A percentile compares a stretch with the other conserved stretches of the same genome.
Conservation (phyloP, 1,284 basidiomycete species). For the Moesziomyces globuligerus region DNA sequence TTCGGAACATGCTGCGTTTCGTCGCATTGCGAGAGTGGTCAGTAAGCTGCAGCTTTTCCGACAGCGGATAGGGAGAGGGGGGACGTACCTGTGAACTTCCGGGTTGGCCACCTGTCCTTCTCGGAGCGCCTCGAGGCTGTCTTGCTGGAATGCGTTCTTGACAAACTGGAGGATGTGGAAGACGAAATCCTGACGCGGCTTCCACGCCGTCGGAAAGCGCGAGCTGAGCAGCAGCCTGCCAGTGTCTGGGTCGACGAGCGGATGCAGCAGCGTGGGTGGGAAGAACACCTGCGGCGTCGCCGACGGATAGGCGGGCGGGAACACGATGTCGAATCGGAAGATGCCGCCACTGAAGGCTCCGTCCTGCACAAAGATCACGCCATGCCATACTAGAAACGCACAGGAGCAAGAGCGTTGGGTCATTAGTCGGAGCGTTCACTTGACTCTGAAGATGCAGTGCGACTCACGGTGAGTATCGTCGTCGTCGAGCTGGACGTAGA, state of each 20-base stretch:
- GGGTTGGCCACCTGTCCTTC: slow-evolving; percentile 40
- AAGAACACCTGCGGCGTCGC: slow-evolving; percentile 51
- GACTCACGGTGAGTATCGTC: slow-evolving; percentile 39
- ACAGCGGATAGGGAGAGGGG: too few relatives aligned
- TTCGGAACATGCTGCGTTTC: slow-evolving; percentile 42
- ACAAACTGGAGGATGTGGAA: slow-evolving; percentile 46
- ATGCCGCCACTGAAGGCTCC: slow-evolving; percentile 52
- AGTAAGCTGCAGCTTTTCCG: too few relatives aligned
- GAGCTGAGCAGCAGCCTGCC: slow-evolving; percentile 37
- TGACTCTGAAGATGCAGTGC: too few relatives aligned
- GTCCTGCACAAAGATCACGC: slow-evolving; percentile 48
- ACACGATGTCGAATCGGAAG: slow-evolving; percentile 58
- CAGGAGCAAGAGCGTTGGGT: neutral
- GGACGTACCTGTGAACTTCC: slow-evolving; percentile 35
- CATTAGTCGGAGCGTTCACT: neutral
- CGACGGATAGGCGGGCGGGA: slow-evolving; percentile 34
- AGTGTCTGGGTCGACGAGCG: slow-evolving; percentile 48
- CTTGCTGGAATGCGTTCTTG: slow-evolving; percentile 28
- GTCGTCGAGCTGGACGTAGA: slow-evolving; percentile 49
- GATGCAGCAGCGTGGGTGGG: slow-evolving; percentile 48
- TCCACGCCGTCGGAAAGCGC: slow-evolving; percentile 39
- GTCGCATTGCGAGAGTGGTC: too few relatives aligned
- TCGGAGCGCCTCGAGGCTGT: slow-evolving; percentile 24
- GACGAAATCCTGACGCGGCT: slow-evolving; percentile 34
- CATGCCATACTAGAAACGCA: slow-evolving; percentile 34